Evolutionary conservation across 305 asterid species (phyloP).

Genomic region (Ilex paraguariensis): DNA sequence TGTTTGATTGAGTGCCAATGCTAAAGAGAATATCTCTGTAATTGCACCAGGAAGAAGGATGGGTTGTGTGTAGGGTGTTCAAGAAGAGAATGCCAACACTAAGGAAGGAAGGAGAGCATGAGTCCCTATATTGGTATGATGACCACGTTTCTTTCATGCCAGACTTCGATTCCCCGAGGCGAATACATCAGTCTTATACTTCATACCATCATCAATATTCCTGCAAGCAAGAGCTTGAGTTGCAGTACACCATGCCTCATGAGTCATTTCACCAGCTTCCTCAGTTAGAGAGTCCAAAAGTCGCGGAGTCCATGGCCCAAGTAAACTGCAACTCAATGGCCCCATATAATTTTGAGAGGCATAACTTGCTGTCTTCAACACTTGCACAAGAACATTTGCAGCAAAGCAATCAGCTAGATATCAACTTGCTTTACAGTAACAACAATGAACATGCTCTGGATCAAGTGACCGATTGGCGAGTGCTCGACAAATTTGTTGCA

Average conservation of each 20-base stretch:
- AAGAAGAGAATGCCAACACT: background rate
- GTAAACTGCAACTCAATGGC: constrained; percentile 14
- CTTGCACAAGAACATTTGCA: constrained; percentile 4
- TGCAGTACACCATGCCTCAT: constrained; percentile 26
- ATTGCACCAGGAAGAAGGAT: constrained; percentile 34
- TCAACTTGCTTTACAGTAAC: constrained; percentile 8
- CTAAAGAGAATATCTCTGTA: background rate
- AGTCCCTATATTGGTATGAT: background rate
- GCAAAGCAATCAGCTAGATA: background rate
- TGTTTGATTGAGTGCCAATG: background rate
- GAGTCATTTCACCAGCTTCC: constrained; percentile 50
- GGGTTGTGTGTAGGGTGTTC: constrained; percentile 3
- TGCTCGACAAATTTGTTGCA: no score
- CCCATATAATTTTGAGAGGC: constrained; percentile 2
- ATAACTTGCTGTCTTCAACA: constrained; percentile 4
- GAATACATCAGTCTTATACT: background rate
- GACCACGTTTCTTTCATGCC: constrained; percentile 1
- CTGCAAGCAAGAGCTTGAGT: constrained; percentile 43
- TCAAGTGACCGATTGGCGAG: constrained; percentile 17
- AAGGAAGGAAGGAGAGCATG: constrained; percentile 1
- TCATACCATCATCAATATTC: background rate
- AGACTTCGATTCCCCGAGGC: background rate
- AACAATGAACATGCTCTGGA: constrained; percentile 16
- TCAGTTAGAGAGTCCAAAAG: constrained; percentile 44
- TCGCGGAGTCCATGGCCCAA: constrained; percentile 21